Conservation (phyloP, 2,329 filamentous ascomycete genomes). For the Epichloe hybrida region DNA sequence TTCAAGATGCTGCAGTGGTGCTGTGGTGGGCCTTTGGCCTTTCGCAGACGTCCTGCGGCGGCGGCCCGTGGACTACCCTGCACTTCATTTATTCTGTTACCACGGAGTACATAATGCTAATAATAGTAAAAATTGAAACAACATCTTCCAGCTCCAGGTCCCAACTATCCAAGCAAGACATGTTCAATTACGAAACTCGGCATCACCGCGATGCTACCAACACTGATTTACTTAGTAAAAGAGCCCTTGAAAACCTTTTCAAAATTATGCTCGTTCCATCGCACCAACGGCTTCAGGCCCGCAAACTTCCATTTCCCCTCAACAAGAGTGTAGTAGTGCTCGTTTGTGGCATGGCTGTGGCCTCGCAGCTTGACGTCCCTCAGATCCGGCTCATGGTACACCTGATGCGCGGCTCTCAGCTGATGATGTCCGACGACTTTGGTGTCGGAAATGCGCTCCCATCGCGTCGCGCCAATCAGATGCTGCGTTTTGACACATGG, state of each 20-base stretch:
- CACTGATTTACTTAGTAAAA: too few relatives aligned
- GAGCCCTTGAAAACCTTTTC: not conserved
- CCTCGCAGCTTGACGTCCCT: conserved; percentile 37
- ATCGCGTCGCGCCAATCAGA: conserved; percentile 38
- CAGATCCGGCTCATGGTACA: conserved; percentile 33
- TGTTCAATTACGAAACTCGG: too few relatives aligned
- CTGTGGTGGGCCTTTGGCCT: too few relatives aligned
- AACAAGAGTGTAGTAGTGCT: conserved; percentile 42
- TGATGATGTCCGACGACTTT: conserved; percentile 41
- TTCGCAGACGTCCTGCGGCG: too few relatives aligned
- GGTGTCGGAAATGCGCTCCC: conserved; percentile 33
- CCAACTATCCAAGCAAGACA: too few relatives aligned
- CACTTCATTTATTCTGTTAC: too few relatives aligned
- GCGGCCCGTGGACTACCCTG: too few relatives aligned
- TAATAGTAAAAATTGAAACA: too few relatives aligned
- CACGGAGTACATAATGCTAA: too few relatives aligned
- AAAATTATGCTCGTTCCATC: conserved; percentile 34
- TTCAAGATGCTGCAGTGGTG: too few relatives aligned
- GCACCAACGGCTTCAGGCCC: conserved; percentile 36
- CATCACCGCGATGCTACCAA: too few relatives aligned
- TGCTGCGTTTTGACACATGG: conserved; percentile 41
- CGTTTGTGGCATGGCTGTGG: conserved; percentile 41
- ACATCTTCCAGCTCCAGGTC: too few relatives aligned
- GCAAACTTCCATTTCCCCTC: conserved; percentile 46
- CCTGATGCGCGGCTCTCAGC: conserved; percentile 43